phyloP scores from a whole-genome alignment of 139 green algal species.

The Marvania coccoides region DNA sequence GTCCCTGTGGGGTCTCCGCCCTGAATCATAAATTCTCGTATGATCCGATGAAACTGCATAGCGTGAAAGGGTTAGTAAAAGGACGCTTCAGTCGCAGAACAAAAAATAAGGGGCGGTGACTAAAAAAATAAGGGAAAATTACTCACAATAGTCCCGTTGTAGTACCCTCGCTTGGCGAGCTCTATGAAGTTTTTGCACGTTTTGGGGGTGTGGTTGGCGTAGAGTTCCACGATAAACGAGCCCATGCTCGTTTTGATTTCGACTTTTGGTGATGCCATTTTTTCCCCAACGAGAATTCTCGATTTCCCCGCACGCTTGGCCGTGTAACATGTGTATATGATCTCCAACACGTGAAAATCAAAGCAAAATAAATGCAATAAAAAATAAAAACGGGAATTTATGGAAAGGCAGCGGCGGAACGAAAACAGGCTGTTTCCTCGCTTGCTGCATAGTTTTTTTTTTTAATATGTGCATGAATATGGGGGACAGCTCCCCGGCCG shows the following conservation, averaged over 20 bases:
- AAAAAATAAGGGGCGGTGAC: not conserved
- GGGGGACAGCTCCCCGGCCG: too few relatives aligned
- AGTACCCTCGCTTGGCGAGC: conserved; percentile 81
- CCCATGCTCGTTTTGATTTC: conserved; percentile 67
- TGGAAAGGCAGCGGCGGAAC: too few relatives aligned
- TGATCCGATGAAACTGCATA: conserved; percentile 61
- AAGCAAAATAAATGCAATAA: too few relatives aligned
- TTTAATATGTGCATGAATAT: too few relatives aligned
- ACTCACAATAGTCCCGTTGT: conserved; percentile 67
- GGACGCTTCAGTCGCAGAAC: not conserved
- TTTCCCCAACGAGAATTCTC: not conserved
- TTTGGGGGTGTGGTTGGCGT: conserved; percentile 75
- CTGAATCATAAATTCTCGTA: conserved; percentile 91
- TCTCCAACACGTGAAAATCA: too few relatives aligned
- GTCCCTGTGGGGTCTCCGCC: conserved; percentile 93
- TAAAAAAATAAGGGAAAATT: not conserved
- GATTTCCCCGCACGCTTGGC: too few relatives aligned
- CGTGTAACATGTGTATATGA: too few relatives aligned
- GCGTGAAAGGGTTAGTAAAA: not conserved
- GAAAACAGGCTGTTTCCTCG: too few relatives aligned
- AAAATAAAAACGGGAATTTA: too few relatives aligned
- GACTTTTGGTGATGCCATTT: conserved; percentile 26
- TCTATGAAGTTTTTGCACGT: conserved; percentile 86
- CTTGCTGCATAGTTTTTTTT: not conserved
- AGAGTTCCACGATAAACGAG: conserved; percentile 64